A percentile compares a stretch with the other conserved stretches of the same genome.
phyloP scores from a whole-genome alignment of 495 filamentous ascomycete species.

The Cenococcum geophilum region DNA sequence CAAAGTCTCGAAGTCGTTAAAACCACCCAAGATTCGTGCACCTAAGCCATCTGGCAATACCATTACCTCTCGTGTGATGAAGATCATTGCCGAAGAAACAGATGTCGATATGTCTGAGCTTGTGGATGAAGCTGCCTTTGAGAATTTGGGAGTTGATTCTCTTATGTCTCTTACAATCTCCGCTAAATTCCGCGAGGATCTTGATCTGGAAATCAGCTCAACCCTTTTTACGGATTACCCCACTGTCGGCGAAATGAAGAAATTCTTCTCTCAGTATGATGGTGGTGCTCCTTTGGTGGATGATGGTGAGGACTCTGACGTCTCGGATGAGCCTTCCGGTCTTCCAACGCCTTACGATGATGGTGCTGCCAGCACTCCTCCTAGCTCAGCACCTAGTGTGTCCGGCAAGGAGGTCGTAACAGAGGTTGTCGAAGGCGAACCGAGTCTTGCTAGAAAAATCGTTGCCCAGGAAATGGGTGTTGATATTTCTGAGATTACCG shows the following conservation, averaged over 20 bases:
- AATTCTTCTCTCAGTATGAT: conserved; percentile 42
- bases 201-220: conserved; percentile 42
- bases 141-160: conserved; percentile 44
- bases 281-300: conserved; percentile 33
- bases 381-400: conserved; percentile 33
- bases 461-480: conserved; percentile 45
- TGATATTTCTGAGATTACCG: conserved; percentile 40
- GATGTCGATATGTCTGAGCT: conserved; percentile 42
- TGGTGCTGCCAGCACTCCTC: conserved; percentile 34
- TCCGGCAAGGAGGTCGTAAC: conserved; percentile 34
- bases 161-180: conserved; percentile 42
- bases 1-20: conserved; percentile 28
- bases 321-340: conserved; percentile 35
- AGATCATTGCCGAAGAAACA: conserved; percentile 43
- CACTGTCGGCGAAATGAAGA: conserved; percentile 43
- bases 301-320: conserved; percentile 32
- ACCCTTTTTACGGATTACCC: conserved; percentile 42
- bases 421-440: conserved; percentile 26
- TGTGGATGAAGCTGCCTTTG: conserved; percentile 42
- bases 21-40: conserved; percentile 12
- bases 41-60: conserved; percentile 30
- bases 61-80: conserved; percentile 40
- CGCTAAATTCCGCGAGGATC: conserved; percentile 43
- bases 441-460: conserved; percentile 39
- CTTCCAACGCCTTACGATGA: conserved; percentile 35